A percentile compares a stretch with the other conserved stretches of the same genome.
Evolutionary conservation across 129 eudicot species (phyloP).

Genomic region (Escallonia herrerae): DNA sequence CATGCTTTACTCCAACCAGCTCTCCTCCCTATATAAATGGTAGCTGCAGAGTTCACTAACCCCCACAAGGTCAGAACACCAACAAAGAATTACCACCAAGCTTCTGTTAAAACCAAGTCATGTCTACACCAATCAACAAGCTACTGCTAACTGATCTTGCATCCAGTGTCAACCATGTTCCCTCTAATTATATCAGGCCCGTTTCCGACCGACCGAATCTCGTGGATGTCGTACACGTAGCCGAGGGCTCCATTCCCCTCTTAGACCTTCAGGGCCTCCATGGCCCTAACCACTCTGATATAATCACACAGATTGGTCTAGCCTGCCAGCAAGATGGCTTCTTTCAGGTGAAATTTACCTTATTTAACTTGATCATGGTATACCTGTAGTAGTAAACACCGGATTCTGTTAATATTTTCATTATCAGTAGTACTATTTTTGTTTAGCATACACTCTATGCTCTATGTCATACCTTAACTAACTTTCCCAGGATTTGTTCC

Average conservation of each 20-base stretch:
- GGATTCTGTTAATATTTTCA: too few relatives aligned
- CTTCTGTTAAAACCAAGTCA: neutral
- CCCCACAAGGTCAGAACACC: too few relatives aligned
- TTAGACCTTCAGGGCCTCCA: conserved; percentile 18
- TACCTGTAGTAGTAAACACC: too few relatives aligned
- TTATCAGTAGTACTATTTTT: too few relatives aligned
- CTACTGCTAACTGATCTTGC: conserved; percentile 19
- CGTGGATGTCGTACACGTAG: neutral
- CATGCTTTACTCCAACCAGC: neutral
- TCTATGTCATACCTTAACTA: too few relatives aligned
- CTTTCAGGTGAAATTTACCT: conserved; percentile 9
- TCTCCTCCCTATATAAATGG: neutral
- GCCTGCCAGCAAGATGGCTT: conserved; percentile 38
- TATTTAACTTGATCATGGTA: too few relatives aligned
- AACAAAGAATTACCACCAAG: too few relatives aligned
- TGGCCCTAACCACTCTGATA: conserved; percentile 17
- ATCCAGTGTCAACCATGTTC: conserved; percentile 18
- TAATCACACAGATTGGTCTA: conserved; percentile 22
- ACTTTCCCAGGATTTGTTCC: neutral
- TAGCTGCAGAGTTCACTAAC: neutral
- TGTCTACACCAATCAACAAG: conserved; percentile 10
- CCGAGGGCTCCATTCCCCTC: conserved; percentile 22
- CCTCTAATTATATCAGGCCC: conserved; percentile 35
- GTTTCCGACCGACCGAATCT: conserved; percentile 43
- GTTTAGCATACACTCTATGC: too few relatives aligned